phyloP scores from a whole-genome alignment of 345 rosid species.

The Zanthoxylum bungeanum region DNA sequence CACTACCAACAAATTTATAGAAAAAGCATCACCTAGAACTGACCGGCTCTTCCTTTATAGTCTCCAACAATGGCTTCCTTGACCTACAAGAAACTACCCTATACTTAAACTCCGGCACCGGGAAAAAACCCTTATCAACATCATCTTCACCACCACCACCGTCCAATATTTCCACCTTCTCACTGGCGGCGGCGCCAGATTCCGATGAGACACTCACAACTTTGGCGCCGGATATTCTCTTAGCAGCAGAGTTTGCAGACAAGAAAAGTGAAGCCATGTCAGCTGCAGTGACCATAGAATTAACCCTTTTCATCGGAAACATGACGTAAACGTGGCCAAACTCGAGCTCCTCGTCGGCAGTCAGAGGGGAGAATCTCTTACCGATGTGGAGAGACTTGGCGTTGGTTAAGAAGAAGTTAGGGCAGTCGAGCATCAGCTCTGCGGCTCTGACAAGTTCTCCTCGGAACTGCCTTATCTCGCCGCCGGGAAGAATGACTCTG shows the following conservation, averaged over 20 bases:
- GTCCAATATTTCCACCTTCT: neutral
- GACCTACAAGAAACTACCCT: slow-evolving; percentile 43
- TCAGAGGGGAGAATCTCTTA: slow-evolving; percentile 46
- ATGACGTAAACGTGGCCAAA: slow-evolving; percentile 50
- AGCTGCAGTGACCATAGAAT: slow-evolving; percentile 39
- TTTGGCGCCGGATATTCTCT: slow-evolving; percentile 32
- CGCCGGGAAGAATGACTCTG: slow-evolving; percentile 51
- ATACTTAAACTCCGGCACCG: slow-evolving; percentile 26
- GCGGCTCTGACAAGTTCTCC: slow-evolving; percentile 48
- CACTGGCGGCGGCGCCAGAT: no score
- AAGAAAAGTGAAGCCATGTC: slow-evolving; percentile 58
- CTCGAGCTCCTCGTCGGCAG: slow-evolving; percentile 62
- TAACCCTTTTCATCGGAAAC: slow-evolving; percentile 58
- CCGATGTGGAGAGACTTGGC: slow-evolving; percentile 52
- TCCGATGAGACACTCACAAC: slow-evolving; percentile 26
- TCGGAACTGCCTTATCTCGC: slow-evolving; percentile 49
- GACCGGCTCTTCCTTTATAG: slow-evolving; percentile 51
- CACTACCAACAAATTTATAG: no score
- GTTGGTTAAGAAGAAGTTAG: slow-evolving; percentile 42
- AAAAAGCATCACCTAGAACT: slow-evolving; percentile 31
- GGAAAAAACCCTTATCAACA: slow-evolving; percentile 28
- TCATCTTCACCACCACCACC: neutral
- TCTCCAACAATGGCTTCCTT: slow-evolving; percentile 54
- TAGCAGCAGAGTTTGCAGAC: slow-evolving; percentile 36
- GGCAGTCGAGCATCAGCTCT: slow-evolving; percentile 68